Percentiles rank a stretch among this genome's conserved stretches.
These are phyloP conservation scores for Alternaria infectoria DNA, from an alignment of 2,329 filamentous ascomycete genomes.

Conservation along the genomic window DNA sequence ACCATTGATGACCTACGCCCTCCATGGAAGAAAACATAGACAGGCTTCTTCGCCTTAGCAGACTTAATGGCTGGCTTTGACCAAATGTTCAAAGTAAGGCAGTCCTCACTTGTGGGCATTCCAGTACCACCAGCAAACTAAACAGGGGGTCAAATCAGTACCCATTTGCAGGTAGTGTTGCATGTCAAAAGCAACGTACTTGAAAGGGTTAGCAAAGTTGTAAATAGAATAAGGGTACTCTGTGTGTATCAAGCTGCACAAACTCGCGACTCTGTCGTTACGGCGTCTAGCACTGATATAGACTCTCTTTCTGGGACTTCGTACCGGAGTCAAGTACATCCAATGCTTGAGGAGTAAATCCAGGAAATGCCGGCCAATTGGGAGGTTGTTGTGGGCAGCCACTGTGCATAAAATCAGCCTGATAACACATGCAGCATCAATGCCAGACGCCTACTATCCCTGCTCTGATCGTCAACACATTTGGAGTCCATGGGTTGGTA, in stretches of 20 bases:
- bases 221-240: background rate
- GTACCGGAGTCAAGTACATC: constrained; percentile 14
- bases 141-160: background rate
- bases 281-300: background rate
- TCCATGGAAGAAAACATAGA: constrained; percentile 53
- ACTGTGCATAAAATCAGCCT: constrained; percentile 12
- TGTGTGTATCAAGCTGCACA: background rate
- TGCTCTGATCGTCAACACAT: background rate
- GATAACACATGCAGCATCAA: background rate
- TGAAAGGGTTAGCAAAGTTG: background rate
- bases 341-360: constrained; percentile 28
- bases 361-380: constrained; percentile 23
- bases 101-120: constrained; percentile 35
- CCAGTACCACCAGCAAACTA: constrained; percentile 25
- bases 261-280: background rate
- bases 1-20: constrained; percentile 39
- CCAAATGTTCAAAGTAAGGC: constrained; percentile 42
- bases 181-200: background rate
- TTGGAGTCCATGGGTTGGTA: background rate
- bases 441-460: constrained; percentile 14
- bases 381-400: constrained; percentile 30
- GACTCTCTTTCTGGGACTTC: background rate
- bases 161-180: background rate
- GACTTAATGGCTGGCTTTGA: constrained; percentile 30
- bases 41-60: constrained; percentile 36